phyloP scores from a whole-genome alignment of 495 filamentous ascomycete genomes.

The Neurospora sp. region DNA sequence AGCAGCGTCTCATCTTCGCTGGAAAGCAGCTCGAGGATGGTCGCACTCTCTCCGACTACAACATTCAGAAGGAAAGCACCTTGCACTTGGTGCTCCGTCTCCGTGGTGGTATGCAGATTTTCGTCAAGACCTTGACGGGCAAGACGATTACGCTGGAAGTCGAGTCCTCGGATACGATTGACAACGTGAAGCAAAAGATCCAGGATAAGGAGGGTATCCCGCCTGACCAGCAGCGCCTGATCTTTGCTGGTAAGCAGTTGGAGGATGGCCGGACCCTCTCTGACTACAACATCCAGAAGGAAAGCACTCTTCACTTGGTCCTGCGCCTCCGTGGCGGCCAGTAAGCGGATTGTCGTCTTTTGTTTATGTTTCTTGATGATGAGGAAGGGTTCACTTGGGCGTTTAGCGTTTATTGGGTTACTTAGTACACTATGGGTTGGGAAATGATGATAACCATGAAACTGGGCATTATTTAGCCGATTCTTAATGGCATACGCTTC shows the following conservation, averaged over 20 bases:
- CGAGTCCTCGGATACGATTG: constrained; percentile 81
- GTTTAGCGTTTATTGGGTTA: background rate
- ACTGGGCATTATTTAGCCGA: background rate
- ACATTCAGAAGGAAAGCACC: constrained; percentile 99
- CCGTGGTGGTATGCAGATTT: constrained; percentile 95
- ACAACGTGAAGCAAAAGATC: constrained; percentile 89
- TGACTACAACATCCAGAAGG: constrained; percentile 94
- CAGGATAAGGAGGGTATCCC: constrained; percentile 91
- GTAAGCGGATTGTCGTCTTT: constrained; percentile 28
- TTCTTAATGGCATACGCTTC: background rate
- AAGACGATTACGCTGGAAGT: constrained; percentile 92
- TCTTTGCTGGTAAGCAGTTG: constrained; percentile 86
- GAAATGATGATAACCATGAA: background rate
- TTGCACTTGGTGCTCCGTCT: constrained; percentile 93
- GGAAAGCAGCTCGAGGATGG: constrained; percentile 73
- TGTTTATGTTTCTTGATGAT: constrained; percentile 13
- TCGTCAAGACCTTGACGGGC: constrained; percentile 86
- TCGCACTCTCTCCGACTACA: constrained; percentile 94
- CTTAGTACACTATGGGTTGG: background rate
- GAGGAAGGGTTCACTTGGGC: constrained; percentile 3
- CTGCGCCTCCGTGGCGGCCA: constrained; percentile 80
- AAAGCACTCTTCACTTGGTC: constrained; percentile 79
- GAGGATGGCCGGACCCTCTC: constrained; percentile 77
- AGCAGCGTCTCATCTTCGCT: constrained; percentile 98
- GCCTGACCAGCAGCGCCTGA: constrained; percentile 80